Base-by-base conservation (phyloP, 768 basidiomycete genomes). In the Tulasnella sp. region DNA sequence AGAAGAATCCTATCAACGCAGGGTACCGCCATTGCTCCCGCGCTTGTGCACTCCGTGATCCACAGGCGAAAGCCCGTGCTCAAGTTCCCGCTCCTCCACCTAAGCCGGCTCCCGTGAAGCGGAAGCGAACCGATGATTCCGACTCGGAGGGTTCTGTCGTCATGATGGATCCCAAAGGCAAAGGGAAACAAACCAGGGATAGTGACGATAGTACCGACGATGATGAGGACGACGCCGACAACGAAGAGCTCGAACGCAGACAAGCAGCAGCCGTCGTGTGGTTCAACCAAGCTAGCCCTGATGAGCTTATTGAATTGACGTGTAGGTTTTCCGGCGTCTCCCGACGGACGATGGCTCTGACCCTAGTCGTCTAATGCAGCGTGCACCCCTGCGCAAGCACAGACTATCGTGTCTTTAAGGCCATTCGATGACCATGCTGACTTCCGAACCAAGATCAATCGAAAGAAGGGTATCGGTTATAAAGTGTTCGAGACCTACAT, bases 401-500 rank as follows among this genome's bases (percentile, higher is more conserved):
- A 89, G 37, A 87, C 88, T 69, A 93, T 99, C 80, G 88, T 94
- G 76, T 87, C 87, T 23, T 85, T 94, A 16, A 90, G 97, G 70
- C 95, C 95, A 0, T 99, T 94, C 83, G 82, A 83, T n/a, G 89
- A 90, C 16, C 87, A 92, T 46, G 90, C 91, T 39, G 93, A 96
- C 78, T 85, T 97, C 70, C 90, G 89, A 70, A 82, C 82, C 67
- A 96, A 93, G 84, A 88, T 99, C 11, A 92, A 91, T n/a, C 93
- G 91, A 86, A 96, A 94, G 86, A 96, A 94, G 82, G 96, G 97
- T 29, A 91, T 99, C 81, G 96, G 95, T 79, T 88, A 93, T 79
- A 90, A 92, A 77, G 87, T 99, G 83, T 94, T 99, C 83, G 95
- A 97, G 82, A 95, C 96, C 80, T 96, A 93, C 83, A 89, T 90